Evolutionary conservation across 805 yeast genomes (phyloP).

Genomic region (Peterozyma toletana): DNA sequence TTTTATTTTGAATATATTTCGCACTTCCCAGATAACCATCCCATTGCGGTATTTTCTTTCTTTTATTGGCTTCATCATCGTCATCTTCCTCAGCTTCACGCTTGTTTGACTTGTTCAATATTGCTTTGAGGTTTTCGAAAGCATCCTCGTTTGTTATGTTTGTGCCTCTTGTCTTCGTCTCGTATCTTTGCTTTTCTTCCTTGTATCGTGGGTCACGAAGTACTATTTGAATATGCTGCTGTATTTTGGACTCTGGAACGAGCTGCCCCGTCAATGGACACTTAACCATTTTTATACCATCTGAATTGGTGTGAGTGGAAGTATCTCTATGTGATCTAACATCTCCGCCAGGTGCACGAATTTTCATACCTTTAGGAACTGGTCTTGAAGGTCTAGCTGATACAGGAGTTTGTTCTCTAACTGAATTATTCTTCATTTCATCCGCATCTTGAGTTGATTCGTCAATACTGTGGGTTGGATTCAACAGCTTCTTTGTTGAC

Average conservation of each 20-base stretch:
- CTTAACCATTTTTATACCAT: conserved; percentile 32
- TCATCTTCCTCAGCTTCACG: conserved; percentile 6
- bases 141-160: conserved; percentile 53
- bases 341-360: conserved; percentile 66
- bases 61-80: conserved; percentile 12
- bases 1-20: conserved; percentile 14
- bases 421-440: too few species aligned
- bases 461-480: background rate
- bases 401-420: background rate
- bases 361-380: conserved; percentile 46
- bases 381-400: conserved; percentile 5
- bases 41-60: conserved; percentile 22
- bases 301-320: background rate
- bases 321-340: conserved; percentile 20
- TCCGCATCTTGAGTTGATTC: conserved; percentile 1
- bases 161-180: conserved; percentile 43
- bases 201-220: conserved; percentile 74
- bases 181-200: conserved; percentile 57
- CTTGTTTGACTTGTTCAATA: conserved; percentile 25
- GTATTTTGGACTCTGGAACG: conserved; percentile 66
- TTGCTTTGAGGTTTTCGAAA: conserved; percentile 49
- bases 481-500: background rate
- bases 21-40: conserved; percentile 24
- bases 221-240: conserved; percentile 60
- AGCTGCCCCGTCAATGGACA: conserved; percentile 77